Evolutionary conservation across 371 early-diverging fungal genomes (phyloP), one percentile per base, ranked within the genome.

Genomic region (Fennellomyces sp.): DNA sequence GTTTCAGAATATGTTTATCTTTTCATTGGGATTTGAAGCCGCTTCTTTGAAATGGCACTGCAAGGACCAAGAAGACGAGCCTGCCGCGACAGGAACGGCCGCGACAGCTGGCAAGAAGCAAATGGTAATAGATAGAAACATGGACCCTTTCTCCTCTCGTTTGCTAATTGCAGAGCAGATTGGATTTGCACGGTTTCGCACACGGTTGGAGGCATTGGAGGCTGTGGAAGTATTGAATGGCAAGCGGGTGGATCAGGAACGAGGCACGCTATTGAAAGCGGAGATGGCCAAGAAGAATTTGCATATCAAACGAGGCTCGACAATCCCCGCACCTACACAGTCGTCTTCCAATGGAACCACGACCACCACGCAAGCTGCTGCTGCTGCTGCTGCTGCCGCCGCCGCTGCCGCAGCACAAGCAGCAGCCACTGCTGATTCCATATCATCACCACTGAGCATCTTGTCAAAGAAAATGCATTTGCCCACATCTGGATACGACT

Each of bases 1-100:
- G 77, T 97, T 98, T 65, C 95, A 94, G 64, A 97, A 95, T 73
- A 95, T 97, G 96, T 98, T 98, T 80, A 90, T 87, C 5, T 97
- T 98, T 70, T 89, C 90, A 10, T 86, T 91, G 15, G 98, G 97
- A 1, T 98, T 97, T 67, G 96, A 96, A 75, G 97, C 94, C 2
- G 96, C 97, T 6, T 91, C 94, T 1, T 80, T 98, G 52, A 97
- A 97, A 77, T 83, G 86, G 61, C 94, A 93, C 35, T 73, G 81
- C 54, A 83, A 80, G 58, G 88, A 88, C 28, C 80, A 81, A 33
- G 76, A 81, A 21, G 73, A 75, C 13, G 75, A 75, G 13, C 42
- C 6, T 17, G 19, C 6, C 23, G 10, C 10, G 21, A 5, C 45
- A 5, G 45, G 45, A 11, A 45, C 8, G 6, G 35, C 8, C 35